These are phyloP conservation scores for Patellaria atrata DNA, from an alignment of 495 filamentous ascomycete genomes.

Conservation along the genomic window DNA sequence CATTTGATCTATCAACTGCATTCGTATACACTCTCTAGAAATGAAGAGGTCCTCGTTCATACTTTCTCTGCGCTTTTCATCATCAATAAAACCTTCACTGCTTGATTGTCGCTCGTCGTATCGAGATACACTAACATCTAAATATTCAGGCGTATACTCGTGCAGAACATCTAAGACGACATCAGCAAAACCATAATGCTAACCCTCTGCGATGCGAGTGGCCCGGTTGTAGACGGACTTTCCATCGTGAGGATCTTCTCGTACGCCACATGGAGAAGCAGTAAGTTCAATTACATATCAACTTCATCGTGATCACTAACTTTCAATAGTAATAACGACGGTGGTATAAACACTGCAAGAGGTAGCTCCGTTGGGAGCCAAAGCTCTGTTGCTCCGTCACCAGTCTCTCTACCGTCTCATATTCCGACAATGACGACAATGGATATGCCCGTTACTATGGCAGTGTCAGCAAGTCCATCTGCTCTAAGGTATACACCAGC, in stretches of 20 bases:
- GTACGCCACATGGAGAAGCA: constrained; percentile 70
- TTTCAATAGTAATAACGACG: constrained; percentile 14
- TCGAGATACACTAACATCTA: no score
- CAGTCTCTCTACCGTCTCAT: constrained; percentile 6
- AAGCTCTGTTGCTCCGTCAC: constrained; percentile 6
- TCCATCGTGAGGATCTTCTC: constrained; percentile 62
- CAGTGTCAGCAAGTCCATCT: constrained; percentile 10
- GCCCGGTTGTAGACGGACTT: constrained; percentile 45
- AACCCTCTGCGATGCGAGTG: constrained; percentile 52
- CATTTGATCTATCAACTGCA: background rate
- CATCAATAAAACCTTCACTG: no score
- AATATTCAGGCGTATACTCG: constrained; percentile 44
- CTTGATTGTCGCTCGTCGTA: no score
- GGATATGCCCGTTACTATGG: constrained; percentile 5
- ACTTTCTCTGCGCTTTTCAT: no score
- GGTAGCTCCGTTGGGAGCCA: constrained; percentile 8
- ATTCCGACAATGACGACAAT: constrained; percentile 3
- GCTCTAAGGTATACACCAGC: constrained; percentile 19
- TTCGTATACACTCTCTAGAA: background rate
- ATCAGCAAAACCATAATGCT: constrained; percentile 72
- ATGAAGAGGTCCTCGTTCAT: no score
- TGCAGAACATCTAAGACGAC: constrained; percentile 76
- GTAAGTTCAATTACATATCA: constrained; percentile 32
- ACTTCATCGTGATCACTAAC: no score
- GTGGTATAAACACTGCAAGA: constrained; percentile 9